A percentile compares a stretch with the other conserved stretches of the same genome.
phyloP scores from a whole-genome alignment of 148 eudicot species.

The Suaeda aralocaspica region DNA sequence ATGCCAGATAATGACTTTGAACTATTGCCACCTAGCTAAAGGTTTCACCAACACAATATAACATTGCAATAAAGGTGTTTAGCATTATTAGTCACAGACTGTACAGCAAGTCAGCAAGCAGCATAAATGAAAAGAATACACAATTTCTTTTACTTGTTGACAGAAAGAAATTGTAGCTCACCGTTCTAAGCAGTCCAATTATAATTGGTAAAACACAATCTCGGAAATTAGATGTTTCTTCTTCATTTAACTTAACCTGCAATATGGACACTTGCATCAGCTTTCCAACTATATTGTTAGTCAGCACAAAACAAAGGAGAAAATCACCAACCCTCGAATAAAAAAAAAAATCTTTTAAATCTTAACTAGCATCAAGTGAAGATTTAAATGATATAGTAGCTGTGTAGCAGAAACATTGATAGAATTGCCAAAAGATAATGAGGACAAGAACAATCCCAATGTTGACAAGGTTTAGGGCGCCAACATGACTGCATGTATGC shows the following conservation, averaged over 20 bases:
- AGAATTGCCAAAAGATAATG: background rate
- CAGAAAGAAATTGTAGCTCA: slow-evolving; percentile 33
- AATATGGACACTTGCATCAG: slow-evolving; percentile 17
- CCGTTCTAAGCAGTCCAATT: slow-evolving; percentile 93
- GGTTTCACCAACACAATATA: background rate
- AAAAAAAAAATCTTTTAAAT: background rate
- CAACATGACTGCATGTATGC: background rate
- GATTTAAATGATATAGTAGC: background rate
- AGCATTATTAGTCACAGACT: background rate
- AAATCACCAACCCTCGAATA: no score
- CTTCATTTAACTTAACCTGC: slow-evolving; percentile 71
- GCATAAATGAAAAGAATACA: background rate
- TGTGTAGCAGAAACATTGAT: background rate
- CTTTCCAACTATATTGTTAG: background rate
- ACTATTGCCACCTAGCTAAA: slow-evolving; percentile 6
- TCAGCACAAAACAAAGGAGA: no score
- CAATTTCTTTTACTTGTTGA: background rate
- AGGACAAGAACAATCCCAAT: background rate
- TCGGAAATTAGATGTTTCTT: slow-evolving; percentile 57
- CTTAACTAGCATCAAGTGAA: background rate
- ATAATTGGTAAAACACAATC: slow-evolving; percentile 82
- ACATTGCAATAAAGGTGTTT: background rate
- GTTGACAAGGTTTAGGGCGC: background rate
- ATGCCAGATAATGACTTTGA: background rate
- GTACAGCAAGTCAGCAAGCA: background rate